phyloP scores from a whole-genome alignment of 2,329 filamentous ascomycete species.

The Paradendryphiella salina region DNA sequence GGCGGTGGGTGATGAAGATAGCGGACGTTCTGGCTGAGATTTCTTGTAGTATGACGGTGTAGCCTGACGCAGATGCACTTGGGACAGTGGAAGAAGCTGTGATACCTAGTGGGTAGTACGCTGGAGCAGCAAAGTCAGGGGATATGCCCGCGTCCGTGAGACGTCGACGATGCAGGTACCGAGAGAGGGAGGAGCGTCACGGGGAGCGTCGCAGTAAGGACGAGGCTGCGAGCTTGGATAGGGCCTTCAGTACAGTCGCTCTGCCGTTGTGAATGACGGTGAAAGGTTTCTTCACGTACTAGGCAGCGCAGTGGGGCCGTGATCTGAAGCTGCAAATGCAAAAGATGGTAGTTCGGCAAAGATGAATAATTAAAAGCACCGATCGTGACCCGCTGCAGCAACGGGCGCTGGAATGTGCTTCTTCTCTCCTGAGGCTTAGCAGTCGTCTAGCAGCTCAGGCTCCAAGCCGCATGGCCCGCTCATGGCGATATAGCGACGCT shows the following conservation, averaged over 20 bases:
- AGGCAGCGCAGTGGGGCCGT: conserved; percentile 37
- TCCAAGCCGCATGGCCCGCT: conserved; percentile 37
- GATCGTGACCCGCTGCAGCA: conserved; percentile 35
- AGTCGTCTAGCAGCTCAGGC: conserved; percentile 36
- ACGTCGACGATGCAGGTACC: conserved; percentile 41
- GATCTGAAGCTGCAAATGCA: conserved; percentile 33
- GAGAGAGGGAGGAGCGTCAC: conserved; percentile 27
- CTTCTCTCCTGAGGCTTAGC: conserved; percentile 26
- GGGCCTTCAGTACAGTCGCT: conserved; percentile 22
- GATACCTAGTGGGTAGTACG: conserved; percentile 31
- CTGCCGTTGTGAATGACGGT: conserved; percentile 27
- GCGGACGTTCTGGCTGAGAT: conserved; percentile 28
- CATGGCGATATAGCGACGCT: conserved; percentile 36
- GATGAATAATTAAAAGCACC: conserved; percentile 40
- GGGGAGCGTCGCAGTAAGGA: conserved; percentile 25
- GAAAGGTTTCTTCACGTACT: conserved; percentile 35
- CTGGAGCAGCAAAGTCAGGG: conserved; percentile 29
- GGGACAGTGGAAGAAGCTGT: conserved; percentile 34
- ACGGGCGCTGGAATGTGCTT: conserved; percentile 34
- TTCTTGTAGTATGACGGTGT: conserved; percentile 19
- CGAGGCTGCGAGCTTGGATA: conserved; percentile 24
- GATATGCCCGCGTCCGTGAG: conserved; percentile 35
- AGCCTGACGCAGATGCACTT: conserved; percentile 28
- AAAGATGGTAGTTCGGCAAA: conserved; percentile 32
- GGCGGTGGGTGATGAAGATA: conserved; percentile 18